Evolutionary conservation across 179 eudicot genomes (phyloP).

Genomic region (Nepenthes alata): DNA sequence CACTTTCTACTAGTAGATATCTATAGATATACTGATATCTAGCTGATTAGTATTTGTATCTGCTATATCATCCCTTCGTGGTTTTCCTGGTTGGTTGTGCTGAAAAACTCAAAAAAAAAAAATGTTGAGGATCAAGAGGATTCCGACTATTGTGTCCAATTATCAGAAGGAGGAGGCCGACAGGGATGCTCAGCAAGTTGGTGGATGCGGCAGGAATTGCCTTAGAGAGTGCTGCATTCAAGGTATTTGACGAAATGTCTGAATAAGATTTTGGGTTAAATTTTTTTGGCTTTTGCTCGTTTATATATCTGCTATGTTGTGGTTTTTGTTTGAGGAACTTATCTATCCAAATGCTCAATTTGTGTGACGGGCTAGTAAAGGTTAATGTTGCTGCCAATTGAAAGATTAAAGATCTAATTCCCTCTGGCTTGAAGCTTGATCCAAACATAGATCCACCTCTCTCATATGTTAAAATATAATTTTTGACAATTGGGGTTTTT

Average conservation of each 20-base stretch:
- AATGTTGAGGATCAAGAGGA: conserved; percentile 86
- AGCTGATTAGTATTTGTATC: too few species aligned
- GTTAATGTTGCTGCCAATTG: too few species aligned
- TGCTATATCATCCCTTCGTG: neutral
- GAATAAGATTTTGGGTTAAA: conserved; percentile 1
- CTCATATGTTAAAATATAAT: too few species aligned
- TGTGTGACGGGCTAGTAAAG: too few species aligned
- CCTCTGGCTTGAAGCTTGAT: too few species aligned
- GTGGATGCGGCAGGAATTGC: conserved; percentile 92
- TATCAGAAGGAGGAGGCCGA: conserved; percentile 74
- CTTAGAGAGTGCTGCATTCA: conserved; percentile 75
- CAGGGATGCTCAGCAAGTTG: conserved; percentile 13
- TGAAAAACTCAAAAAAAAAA: neutral
- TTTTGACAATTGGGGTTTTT: too few species aligned
- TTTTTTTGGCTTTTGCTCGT: neutral
- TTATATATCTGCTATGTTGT: too few species aligned
- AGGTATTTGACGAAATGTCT: conserved; percentile 30
- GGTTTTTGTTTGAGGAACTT: too few species aligned
- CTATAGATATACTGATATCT: too few species aligned
- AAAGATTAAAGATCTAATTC: too few species aligned
- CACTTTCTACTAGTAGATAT: neutral
- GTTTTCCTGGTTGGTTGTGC: neutral
- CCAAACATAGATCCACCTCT: too few species aligned
- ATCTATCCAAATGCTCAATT: too few species aligned
- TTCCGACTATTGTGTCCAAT: conserved; percentile 84